phyloP scores from a whole-genome alignment of 805 yeast species.

The Yamadazyma ubonensis region DNA sequence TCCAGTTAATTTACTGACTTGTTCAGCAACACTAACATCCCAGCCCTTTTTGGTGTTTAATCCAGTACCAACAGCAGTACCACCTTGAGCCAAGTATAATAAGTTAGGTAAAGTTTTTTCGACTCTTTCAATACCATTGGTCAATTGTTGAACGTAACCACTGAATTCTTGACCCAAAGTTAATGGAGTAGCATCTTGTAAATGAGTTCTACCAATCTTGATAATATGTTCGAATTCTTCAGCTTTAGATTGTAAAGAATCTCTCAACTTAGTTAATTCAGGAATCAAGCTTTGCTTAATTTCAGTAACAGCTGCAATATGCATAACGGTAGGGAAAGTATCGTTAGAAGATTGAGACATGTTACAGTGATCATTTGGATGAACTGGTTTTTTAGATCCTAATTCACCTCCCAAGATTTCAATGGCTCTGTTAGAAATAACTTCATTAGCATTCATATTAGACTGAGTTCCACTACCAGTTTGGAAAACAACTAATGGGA shows the following conservation, averaged over 20 bases:
- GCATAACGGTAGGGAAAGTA: conserved; percentile 99
- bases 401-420: conserved; percentile 88
- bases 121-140: conserved; percentile 86
- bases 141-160: conserved; percentile 91
- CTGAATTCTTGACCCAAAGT: conserved; percentile 98
- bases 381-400: conserved; percentile 93
- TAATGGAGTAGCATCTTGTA: conserved; percentile 98
- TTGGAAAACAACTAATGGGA: conserved; percentile 98
- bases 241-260: conserved; percentile 72
- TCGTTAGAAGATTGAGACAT: conserved; percentile 99
- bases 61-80: conserved; percentile 99
- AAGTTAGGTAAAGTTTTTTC: conserved; percentile 74
- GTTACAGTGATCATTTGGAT: conserved; percentile 98
- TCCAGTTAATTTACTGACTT: conserved; percentile 85
- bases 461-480: conserved; percentile 99
- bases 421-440: conserved; percentile 96
- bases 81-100: conserved; percentile 93
- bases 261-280: conserved; percentile 71
- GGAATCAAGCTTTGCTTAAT: conserved; percentile 76
- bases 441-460: conserved; percentile 99
- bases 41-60: conserved; percentile 91
- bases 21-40: conserved; percentile 80
- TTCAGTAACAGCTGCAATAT: conserved; percentile 95
- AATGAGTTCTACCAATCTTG: conserved; percentile 98
- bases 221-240: conserved; percentile 86